Evolutionary conservation across 805 yeast genomes (phyloP).

Genomic region (Yarrowia alimentaria): DNA sequence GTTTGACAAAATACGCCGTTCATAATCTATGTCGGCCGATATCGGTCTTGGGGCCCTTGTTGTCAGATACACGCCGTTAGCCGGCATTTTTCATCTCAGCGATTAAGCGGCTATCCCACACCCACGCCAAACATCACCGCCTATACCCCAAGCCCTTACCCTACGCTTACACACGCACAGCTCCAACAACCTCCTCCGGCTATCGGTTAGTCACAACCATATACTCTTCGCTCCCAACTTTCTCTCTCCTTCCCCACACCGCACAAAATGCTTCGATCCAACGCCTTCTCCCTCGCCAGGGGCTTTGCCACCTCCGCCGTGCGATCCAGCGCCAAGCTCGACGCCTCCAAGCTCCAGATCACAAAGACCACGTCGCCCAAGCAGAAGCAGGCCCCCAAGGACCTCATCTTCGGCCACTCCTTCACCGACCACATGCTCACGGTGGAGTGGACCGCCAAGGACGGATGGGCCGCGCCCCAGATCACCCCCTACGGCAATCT

Average conservation of each 20-base stretch:
- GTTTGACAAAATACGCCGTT: no score
- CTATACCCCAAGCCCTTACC: background rate
- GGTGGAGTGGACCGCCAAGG: constrained; percentile 71
- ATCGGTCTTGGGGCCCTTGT: no score
- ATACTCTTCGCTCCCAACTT: background rate
- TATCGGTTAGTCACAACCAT: background rate
- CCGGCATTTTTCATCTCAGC: no score
- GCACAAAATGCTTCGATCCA: constrained; percentile 9
- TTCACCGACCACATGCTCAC: constrained; percentile 90
- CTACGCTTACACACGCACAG: no score
- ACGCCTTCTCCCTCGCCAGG: constrained; percentile 3
- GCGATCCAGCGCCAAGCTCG: constrained; percentile 45
- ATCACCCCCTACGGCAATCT: constrained; percentile 82
- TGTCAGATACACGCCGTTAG: no score
- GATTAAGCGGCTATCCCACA: no score
- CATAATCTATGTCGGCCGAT: no score
- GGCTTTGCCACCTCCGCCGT: constrained; percentile 10
- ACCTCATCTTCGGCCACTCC: constrained; percentile 66
- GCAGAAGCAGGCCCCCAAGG: constrained; percentile 54
- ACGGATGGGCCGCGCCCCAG: constrained; percentile 88
- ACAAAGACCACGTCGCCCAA: constrained; percentile 52
- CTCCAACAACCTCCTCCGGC: constrained; percentile 9
- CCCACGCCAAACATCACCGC: background rate
- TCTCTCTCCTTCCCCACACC: background rate
- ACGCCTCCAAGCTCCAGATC: constrained; percentile 54